Percentiles rank a stretch among this genome's conserved stretches.
Conservation (phyloP, 345 rosid genomes). For the Rhodomyrtus tomentosa region DNA sequence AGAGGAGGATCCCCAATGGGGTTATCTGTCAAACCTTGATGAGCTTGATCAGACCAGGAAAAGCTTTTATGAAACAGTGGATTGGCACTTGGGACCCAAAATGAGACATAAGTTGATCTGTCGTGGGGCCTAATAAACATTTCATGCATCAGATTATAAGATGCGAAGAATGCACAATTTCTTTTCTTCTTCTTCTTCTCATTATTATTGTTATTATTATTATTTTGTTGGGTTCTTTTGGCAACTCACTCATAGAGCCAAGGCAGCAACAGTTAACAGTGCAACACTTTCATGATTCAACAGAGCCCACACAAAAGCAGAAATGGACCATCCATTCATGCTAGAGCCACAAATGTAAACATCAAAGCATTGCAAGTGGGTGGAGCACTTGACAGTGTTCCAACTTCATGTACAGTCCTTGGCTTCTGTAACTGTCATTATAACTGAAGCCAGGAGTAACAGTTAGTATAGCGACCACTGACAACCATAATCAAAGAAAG, state of each 20-base stretch:
- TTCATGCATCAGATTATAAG: neutral
- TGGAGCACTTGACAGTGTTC: neutral
- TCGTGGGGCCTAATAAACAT: neutral
- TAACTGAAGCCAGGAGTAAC: neutral
- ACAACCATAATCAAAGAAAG: neutral
- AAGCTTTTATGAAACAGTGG: neutral
- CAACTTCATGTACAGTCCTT: neutral
- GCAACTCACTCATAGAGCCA: neutral
- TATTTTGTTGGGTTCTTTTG: neutral
- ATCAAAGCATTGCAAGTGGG: neutral
- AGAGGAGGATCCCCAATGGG: neutral
- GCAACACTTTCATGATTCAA: neutral
- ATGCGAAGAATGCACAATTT: neutral
- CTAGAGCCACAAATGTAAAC: neutral
- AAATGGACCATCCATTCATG: neutral
- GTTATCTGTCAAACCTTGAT: neutral
- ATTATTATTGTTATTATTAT: neutral
- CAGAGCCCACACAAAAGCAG: neutral
- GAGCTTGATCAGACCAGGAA: neutral
- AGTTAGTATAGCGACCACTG: neutral
- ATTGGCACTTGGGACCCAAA: neutral
- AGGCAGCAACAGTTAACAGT: neutral
- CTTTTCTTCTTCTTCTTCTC: neutral
- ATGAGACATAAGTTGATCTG: neutral
- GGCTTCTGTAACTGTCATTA: constrained; percentile 3